Evolutionary conservation across 2,329 filamentous ascomycete genomes (phyloP), one percentile per base, ranked within the genome.

Genomic region (Amylocarpus encephaloides): DNA sequence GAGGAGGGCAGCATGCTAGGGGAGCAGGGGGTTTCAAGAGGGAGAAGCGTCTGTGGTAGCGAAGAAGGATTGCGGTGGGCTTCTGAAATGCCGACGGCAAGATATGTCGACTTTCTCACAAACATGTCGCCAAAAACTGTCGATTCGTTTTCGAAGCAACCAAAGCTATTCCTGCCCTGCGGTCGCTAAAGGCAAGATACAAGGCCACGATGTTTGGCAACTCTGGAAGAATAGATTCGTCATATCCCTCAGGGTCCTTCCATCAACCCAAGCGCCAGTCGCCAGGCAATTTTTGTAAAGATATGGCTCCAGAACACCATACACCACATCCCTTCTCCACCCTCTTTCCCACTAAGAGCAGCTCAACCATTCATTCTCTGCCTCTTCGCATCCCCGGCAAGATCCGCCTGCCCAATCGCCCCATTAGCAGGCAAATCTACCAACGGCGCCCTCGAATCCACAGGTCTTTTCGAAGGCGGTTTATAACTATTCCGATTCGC

Each of bases 401-500:
- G 51, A 43, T 48, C 53, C 13, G 11, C 48, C 26, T 35, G 50
- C 13, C 32, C 52, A 43, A 56, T 40, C n/a, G 52, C 12, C 35
- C 55, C 63, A 56, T 66, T 67, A 32, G 59, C 54, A 33, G 58
- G 55, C 22, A 64, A 53, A 54, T 66, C 62, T 16, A 49, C 52
- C 45, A 66, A 50, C n/a, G 63, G 59, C 6, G 55, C 30, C 44
- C 63, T 62, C 13, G n/a, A 38, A 46, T 60, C 58, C 30, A 57
- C 51, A 4, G 59, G 54, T 39, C 64, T 59, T 47, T 66, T 66
- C 68, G 78, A 80, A 1, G 76, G 76, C 10, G 79, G 79, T 13
- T 74, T 74, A 56, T 82, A 85, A 56, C 74, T 73, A n/a, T 71
- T 70, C 30, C 80, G 69, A 58, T 83, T 84, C 7, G 70, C 73